Base-by-base conservation (phyloP, 2,329 filamentous ascomycete genomes). In the Talaromyces funiculosus region DNA sequence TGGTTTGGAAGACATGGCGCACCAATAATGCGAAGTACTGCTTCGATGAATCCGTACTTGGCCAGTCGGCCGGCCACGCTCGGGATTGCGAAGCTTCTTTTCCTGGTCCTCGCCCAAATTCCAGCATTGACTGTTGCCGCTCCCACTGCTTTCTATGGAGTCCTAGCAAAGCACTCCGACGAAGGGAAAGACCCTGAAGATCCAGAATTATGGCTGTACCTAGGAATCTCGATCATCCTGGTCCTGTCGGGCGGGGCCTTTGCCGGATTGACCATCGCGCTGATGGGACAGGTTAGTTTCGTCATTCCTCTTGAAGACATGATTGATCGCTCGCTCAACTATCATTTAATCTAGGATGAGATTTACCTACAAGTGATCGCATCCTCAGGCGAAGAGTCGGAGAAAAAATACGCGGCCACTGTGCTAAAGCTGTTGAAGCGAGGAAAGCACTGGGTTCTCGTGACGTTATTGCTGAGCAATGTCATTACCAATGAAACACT, bases 401-500 rank as follows among this genome's bases (percentile, higher is more conserved):
- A 97, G 77, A 88, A 87, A 70, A 90, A 86, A 71, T 91, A 97
- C 71, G 94, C 94, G 0, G 84, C 84, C 60, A 88, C 86, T 65
- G 94, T 99, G 10, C 82, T 94, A 67, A 82, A 86, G 45, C 80
- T 99, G 29, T 78, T 99, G 60, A 86, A 90, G 65, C 89, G 85
- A 68, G 94, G 94, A 68, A 99, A 99, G 75, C 94, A 99, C 76
- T 99, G 94, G 94, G 93, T 99, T 20, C 81, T 99, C 61, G 94
- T 99, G 58, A 97, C 94, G 2, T 79, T 99, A 26, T 83, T 99
- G 7, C 81, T 99, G 60, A 92, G 92, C 74, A 99, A 99, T 74
- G 94, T 99, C 71, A 95, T 99, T 69, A 96, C 95, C 66, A 97
- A 99, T 75, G 94, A 97, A 77, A 95, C 93, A 2, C 81, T 97